Evolutionary conservation across 208 protist species (phyloP).

Genomic region (Acanthamoeba castellanii): DNA sequence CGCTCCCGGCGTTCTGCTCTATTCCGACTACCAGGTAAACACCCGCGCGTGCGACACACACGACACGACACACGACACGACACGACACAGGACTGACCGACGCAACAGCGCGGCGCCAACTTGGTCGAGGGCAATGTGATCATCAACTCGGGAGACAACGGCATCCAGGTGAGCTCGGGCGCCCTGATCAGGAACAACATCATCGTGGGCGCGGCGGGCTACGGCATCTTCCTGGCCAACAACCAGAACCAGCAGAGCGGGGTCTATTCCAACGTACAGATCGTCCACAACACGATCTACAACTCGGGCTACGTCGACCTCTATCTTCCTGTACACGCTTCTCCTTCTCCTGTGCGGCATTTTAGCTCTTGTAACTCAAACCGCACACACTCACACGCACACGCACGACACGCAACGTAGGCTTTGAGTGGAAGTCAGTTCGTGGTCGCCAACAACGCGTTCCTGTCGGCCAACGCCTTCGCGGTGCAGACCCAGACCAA

Average conservation of each 20-base stretch:
- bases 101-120: background rate
- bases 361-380: background rate
- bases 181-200: slow-evolving; percentile 38
- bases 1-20: background rate
- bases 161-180: slow-evolving; percentile 37
- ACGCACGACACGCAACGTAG: background rate
- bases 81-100: too few relatives aligned
- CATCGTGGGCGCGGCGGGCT: background rate
- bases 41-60: background rate
- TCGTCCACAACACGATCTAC: slow-evolving; percentile 32
- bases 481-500: background rate
- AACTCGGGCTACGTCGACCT: background rate
- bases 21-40: background rate
- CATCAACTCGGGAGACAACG: background rate
- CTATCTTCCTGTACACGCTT: background rate
- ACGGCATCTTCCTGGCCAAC: slow-evolving; percentile 19
- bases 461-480: slow-evolving; percentile 8
- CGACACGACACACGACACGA: too few relatives aligned
- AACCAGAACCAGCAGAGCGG: background rate
- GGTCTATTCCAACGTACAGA: background rate
- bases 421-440: background rate
- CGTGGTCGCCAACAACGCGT: background rate
- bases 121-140: slow-evolving; percentile 37
- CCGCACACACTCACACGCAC: background rate
- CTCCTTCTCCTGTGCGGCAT: too few relatives aligned